A percentile compares a stretch with the other conserved stretches of the same genome.
phyloP scores from a whole-genome alignment of 2,329 filamentous ascomycete species.

The Monosporascus sp. region DNA sequence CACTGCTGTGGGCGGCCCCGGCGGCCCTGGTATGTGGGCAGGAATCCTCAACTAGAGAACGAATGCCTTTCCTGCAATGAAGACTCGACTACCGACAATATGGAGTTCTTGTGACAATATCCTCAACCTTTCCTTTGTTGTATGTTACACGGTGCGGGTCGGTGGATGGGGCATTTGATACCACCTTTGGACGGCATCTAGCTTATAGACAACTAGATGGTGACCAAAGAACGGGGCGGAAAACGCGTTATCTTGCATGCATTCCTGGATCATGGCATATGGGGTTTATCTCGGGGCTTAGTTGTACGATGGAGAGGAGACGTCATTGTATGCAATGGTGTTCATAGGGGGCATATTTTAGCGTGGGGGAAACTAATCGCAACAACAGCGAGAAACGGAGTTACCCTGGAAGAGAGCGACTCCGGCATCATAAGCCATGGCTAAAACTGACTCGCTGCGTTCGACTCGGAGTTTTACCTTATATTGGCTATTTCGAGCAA shows the following conservation, averaged over 20 bases:
- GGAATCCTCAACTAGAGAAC: constrained; percentile 51
- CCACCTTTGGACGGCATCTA: constrained; percentile 25
- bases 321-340: constrained; percentile 19
- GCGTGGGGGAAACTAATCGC: not conserved
- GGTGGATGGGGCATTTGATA: constrained; percentile 24
- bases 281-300: constrained; percentile 21
- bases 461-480: not conserved
- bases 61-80: constrained; percentile 5
- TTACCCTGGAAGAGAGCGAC: not conserved
- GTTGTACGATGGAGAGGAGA: constrained; percentile 26
- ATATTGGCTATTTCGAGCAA: not conserved
- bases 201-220: constrained; percentile 31
- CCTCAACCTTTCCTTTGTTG: constrained; percentile 21
- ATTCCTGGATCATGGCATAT: constrained; percentile 34
- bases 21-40: constrained; percentile 63
- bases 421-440: not conserved
- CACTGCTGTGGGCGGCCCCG: constrained; percentile 43
- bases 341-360: constrained; percentile 15
- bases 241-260: constrained; percentile 34
- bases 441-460: not conserved
- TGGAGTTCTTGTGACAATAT: constrained; percentile 25
- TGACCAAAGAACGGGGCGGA: constrained; percentile 30
- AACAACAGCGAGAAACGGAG: not conserved
- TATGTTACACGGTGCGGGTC: constrained; percentile 20
- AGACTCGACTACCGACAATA: constrained; percentile 9